Conservation (phyloP, 1,284 basidiomycete species). For the Pseudozyma flocculosa region DNA sequence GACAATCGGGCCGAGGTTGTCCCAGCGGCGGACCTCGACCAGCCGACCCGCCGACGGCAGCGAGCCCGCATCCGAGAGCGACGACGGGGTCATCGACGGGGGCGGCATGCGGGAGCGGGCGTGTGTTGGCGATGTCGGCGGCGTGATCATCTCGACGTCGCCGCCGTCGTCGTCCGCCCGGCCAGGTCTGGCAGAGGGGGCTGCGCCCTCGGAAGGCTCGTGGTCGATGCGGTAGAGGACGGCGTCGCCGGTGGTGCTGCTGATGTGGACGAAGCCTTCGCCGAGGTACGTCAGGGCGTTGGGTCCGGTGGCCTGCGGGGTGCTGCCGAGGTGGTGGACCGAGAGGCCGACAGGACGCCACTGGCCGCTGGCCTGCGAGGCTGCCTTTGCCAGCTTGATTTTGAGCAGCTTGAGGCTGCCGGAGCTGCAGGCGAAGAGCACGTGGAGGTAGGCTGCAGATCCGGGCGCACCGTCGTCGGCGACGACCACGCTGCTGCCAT, state of each 20-base stretch:
- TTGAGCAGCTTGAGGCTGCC: conserved; percentile 26
- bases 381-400: conserved; percentile 11
- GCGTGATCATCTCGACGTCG: conserved; percentile 16
- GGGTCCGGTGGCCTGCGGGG: conserved; percentile 34
- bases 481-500: no score
- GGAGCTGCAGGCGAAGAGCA: conserved; percentile 33
- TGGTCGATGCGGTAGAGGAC: conserved; percentile 27
- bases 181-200: not conserved
- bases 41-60: conserved; percentile 9
- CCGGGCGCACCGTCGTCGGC: no score
- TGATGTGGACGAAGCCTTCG: conserved; percentile 41
- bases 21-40: conserved; percentile 27
- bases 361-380: not conserved
- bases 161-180: not conserved
- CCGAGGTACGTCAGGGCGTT: conserved; percentile 41
- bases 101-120: conserved; percentile 6
- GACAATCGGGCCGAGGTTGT: conserved; percentile 74
- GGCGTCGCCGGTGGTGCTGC: conserved; percentile 46
- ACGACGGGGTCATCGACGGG: not conserved
- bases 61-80: not conserved
- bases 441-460: conserved; percentile 6
- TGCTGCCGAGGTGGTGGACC: conserved; percentile 25
- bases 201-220: conserved; percentile 4
- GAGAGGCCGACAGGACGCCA: conserved; percentile 10
- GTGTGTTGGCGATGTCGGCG: conserved; percentile 31